Evolutionary conservation across 1,139 yeast species (phyloP).

Genomic region (Protomyces macrosporus): DNA sequence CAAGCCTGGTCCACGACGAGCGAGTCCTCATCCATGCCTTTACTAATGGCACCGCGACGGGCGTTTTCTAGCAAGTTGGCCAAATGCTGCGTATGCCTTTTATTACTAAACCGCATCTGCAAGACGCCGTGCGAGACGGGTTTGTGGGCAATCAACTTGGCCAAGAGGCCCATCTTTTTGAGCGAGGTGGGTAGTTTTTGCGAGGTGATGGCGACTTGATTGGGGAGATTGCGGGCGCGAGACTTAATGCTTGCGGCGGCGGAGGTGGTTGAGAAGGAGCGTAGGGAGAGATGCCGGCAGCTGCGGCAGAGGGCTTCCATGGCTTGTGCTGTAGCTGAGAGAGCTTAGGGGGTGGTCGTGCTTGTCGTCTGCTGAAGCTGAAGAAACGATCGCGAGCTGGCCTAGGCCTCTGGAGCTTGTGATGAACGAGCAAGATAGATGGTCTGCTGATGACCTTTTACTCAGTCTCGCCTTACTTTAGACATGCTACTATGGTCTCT

Average conservation of each 20-base stretch:
- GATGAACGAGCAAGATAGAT: too few relatives aligned
- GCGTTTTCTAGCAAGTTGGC: constrained; percentile 26
- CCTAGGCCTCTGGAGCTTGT: too few relatives aligned
- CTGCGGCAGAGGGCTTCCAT: neutral
- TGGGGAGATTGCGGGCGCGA: neutral
- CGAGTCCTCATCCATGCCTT: constrained; percentile 23
- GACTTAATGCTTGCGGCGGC: neutral
- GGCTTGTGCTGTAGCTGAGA: neutral
- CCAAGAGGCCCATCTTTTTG: constrained; percentile 28
- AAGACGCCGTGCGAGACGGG: constrained; percentile 28
- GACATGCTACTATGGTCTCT: too few relatives aligned
- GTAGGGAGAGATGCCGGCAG: neutral
- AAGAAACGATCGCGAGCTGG: too few relatives aligned
- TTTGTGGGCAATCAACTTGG: constrained; percentile 28
- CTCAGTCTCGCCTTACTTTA: too few relatives aligned
- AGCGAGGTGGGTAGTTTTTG: constrained; percentile 26
- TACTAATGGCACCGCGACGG: constrained; percentile 23
- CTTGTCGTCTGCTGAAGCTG: too few relatives aligned
- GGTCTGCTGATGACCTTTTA: too few relatives aligned
- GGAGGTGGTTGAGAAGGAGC: neutral
- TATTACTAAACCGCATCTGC: constrained; percentile 29
- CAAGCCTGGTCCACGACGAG: constrained; percentile 30
- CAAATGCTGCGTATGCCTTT: constrained; percentile 27
- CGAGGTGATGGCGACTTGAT: constrained; percentile 18
- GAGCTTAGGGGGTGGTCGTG: too few relatives aligned